Conservation (phyloP, 441 rosid genomes). For the Erodium trifolium region DNA sequence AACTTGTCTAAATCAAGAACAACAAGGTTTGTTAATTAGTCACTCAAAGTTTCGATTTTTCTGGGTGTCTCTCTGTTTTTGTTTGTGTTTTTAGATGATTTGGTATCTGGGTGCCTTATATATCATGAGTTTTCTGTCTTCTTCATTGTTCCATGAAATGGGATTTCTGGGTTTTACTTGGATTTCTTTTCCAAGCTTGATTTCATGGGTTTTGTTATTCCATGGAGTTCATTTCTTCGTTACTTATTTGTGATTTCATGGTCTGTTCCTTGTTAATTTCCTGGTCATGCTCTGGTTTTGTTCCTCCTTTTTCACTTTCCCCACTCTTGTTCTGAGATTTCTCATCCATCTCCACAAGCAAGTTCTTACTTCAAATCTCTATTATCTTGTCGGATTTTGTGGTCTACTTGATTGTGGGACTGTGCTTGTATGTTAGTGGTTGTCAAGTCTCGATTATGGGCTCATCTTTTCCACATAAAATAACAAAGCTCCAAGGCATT, state of each 20-base stretch:
- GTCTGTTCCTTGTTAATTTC: background rate
- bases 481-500: constrained; percentile 32
- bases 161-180: background rate
- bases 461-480: constrained; percentile 46
- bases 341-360: no score
- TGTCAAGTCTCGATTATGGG: constrained; percentile 19
- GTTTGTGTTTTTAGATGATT: background rate
- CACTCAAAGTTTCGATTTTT: background rate
- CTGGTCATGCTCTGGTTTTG: background rate
- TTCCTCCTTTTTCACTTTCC: constrained; percentile 1
- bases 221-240: background rate
- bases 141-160: background rate
- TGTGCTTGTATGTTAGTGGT: constrained; percentile 11
- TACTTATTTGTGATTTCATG: background rate
- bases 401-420: constrained; percentile 23
- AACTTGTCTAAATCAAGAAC: background rate
- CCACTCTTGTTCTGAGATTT: constrained; percentile 4
- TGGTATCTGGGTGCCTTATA: background rate
- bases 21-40: background rate
- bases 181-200: no score
- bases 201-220: background rate
- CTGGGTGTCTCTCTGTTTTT: background rate
- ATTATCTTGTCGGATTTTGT: constrained; percentile 16
- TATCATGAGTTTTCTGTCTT: background rate
- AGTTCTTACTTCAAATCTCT: constrained; percentile 15